These are phyloP conservation scores for Exophiala calicioides DNA, from an alignment of 2,329 filamentous ascomycete species.

Conservation along the genomic window DNA sequence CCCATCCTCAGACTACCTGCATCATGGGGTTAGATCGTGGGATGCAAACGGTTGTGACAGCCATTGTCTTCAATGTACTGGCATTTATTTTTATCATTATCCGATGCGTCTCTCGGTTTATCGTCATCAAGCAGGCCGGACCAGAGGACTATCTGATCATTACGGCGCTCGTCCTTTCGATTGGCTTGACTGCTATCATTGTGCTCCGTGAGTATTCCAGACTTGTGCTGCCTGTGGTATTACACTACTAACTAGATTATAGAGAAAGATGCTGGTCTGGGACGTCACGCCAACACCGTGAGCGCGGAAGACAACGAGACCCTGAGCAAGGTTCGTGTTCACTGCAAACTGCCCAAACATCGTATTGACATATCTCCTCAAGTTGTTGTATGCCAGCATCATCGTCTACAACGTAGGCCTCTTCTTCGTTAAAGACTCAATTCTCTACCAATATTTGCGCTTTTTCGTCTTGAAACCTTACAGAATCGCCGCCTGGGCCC, in stretches of 20 bases:
- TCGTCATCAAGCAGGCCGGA: constrained; percentile 17
- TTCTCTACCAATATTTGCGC: constrained; percentile 36
- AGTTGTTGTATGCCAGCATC: constrained; percentile 29
- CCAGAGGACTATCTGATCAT: constrained; percentile 23
- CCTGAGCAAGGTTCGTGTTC: constrained; percentile 15
- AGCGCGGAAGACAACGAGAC: constrained; percentile 16
- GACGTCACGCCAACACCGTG: constrained; percentile 20
- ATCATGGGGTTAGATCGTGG: constrained; percentile 21
- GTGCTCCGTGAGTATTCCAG: constrained; percentile 16
- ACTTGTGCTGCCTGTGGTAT: neutral
- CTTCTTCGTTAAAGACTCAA: constrained; percentile 37
- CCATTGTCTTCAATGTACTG: constrained; percentile 17
- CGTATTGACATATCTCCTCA: neutral
- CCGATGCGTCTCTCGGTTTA: constrained; percentile 21
- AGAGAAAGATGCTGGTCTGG: constrained; percentile 23
- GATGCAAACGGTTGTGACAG: constrained; percentile 23
- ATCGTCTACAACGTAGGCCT: constrained; percentile 40
- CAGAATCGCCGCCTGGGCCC: constrained; percentile 13
- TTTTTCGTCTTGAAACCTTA: constrained; percentile 33
- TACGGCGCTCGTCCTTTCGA: constrained; percentile 16
- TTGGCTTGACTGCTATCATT: constrained; percentile 19
- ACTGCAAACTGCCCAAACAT: neutral
- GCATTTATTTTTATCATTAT: constrained; percentile 19
- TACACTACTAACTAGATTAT: too few relatives aligned
- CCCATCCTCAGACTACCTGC: neutral